Base-by-base conservation (phyloP, 2,329 filamentous ascomycete genomes). In the Cladorrhinum sp. region DNA sequence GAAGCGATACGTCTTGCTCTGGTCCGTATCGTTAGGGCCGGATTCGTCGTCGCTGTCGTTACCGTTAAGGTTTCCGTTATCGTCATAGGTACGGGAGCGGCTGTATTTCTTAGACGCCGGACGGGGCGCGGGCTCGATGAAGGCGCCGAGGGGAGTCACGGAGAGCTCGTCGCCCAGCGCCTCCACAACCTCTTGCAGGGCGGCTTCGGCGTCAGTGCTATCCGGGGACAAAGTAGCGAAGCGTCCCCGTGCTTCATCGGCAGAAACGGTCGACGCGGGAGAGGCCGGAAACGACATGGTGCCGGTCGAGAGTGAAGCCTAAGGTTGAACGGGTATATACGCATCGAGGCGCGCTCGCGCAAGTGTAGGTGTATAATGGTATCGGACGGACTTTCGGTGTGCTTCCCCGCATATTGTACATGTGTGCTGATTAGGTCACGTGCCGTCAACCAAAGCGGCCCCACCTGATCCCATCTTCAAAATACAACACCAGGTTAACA, bases 221-320 rank as follows among this genome's bases (percentile, higher is more conserved):
- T 51, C 9, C 13, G 49, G 49, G 49, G 49, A 51, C 23, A 51
- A 51, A 13, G 49, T 51, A 51, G 49, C 49, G 23, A 51, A 51
- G 23, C 49, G 49, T 51, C 49, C 49, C 49, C 49, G 24, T 51
- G 49, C 49, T 23, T 51, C 49, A 51, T 51, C 49, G 8, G 20
- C 49, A n/a, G 49, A 25, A 51, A 25, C 49, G 49, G 49, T 22
- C 49, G 49, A 22, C 49, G 49, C 24, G 22, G 49, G 49, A 22
- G 49, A 51, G 49, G 49, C 49, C 12, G 49, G 6, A 51, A 25
- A 25, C 49, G 49, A 51, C 49, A 51, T 51, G 22, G 49, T 9
- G 49, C 23, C 25, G 22, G 49, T 22, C 24, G 45, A 22, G 6
- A 49, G 45, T 49, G 45, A 49, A 49, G 45, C 45, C 49, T 23